These are phyloP conservation scores for Saccharomycopsis vini DNA, from an alignment of 805 yeast genomes.

Conservation along the genomic window DNA sequence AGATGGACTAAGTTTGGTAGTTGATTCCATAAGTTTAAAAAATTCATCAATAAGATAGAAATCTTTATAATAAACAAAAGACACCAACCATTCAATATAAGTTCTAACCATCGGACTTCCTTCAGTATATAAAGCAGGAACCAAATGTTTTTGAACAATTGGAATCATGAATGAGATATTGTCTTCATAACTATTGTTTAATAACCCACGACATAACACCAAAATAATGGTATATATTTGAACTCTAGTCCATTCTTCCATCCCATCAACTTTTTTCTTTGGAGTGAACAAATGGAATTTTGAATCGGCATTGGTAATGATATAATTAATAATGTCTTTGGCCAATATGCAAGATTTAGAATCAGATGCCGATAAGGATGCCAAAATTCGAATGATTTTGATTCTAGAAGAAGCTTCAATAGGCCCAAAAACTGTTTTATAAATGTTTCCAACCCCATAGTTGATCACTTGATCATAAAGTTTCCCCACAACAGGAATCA, in stretches of 20 bases:
- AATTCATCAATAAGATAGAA: conserved; percentile 21
- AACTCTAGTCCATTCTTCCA: conserved; percentile 60
- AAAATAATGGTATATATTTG: conserved; percentile 45
- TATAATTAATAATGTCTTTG: conserved; percentile 29
- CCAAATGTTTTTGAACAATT: conserved; percentile 24
- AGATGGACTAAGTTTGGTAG: conserved; percentile 31
- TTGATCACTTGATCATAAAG: conserved; percentile 40
- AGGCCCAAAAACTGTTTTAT: conserved; percentile 43
- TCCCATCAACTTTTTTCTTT: conserved; percentile 50
- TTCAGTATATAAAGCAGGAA: conserved; percentile 44
- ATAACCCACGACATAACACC: conserved; percentile 30
- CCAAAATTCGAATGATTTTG: conserved; percentile 38
- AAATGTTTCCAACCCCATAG: conserved; percentile 30
- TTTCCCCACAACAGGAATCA: conserved; percentile 49
- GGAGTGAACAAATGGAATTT: conserved; percentile 40
- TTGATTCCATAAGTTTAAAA: conserved; percentile 20
- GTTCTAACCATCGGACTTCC: conserved; percentile 70
- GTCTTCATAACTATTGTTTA: too few relatives aligned
- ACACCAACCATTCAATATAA: conserved; percentile 73
- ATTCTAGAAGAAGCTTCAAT: conserved; percentile 49
- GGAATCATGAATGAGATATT: conserved; percentile 18
- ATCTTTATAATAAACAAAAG: conserved; percentile 30
- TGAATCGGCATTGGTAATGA: conserved; percentile 19
- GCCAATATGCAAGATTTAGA: conserved; percentile 1
- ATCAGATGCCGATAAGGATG: conserved; percentile 20